A percentile compares a stretch with the other conserved stretches of the same genome.
Evolutionary conservation across 2,329 filamentous ascomycete genomes (phyloP).

Genomic region (Graphium sp.): DNA sequence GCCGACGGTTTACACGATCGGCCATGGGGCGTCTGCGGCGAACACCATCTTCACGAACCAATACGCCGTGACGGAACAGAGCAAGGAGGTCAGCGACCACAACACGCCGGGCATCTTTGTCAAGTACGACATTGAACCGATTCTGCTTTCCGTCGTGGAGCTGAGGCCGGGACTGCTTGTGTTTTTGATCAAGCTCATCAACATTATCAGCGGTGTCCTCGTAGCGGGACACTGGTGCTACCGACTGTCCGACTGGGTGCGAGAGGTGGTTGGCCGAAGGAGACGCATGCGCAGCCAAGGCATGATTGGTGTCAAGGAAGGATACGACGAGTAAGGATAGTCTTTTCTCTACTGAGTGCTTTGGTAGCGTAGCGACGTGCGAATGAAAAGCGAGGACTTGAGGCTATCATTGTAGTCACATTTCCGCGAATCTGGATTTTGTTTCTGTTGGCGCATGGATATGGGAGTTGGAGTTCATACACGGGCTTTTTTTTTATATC

Average conservation of each 20-base stretch:
- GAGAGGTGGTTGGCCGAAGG: constrained; percentile 33
- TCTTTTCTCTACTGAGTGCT: neutral
- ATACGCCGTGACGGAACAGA: constrained; percentile 91
- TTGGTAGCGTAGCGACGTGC: constrained; percentile 1
- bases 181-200: constrained; percentile 70
- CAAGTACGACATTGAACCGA: constrained; percentile 98
- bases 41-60: constrained; percentile 82
- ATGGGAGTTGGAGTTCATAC: no score
- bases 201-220: constrained; percentile 77
- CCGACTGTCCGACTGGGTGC: constrained; percentile 63
- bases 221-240: constrained; percentile 92
- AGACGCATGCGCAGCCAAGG: constrained; percentile 22
- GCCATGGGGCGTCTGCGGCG: constrained; percentile 16
- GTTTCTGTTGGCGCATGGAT: no score
- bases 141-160: constrained; percentile 74
- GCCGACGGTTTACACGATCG: constrained; percentile 75
- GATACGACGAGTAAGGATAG: constrained; percentile 1
- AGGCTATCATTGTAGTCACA: no score
- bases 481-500: no score
- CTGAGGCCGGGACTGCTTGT: constrained; percentile 57
- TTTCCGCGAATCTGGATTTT: no score
- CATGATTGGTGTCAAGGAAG: constrained; percentile 17
- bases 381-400: no score
- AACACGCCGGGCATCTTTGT: constrained; percentile 82
- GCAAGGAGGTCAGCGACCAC: constrained; percentile 49